Conservation (phyloP, 2,329 filamentous ascomycete species). For the Penicillium sp. region DNA sequence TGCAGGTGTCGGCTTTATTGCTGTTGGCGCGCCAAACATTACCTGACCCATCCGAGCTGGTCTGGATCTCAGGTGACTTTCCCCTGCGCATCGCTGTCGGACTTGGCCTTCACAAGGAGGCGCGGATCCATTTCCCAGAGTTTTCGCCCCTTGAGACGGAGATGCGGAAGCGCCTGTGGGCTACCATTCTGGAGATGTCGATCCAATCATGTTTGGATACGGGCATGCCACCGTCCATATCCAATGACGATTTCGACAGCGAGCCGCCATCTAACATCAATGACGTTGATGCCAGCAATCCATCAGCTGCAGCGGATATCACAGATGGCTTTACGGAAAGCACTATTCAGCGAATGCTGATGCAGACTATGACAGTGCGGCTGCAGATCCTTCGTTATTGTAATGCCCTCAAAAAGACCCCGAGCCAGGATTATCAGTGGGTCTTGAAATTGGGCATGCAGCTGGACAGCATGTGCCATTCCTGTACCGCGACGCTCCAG, state of each 20-base stretch:
- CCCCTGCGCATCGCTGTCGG: background rate
- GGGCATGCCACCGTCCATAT: constrained; percentile 31
- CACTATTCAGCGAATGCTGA: background rate
- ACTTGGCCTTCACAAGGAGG: background rate
- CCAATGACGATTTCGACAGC: constrained; percentile 35
- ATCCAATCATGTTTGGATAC: constrained; percentile 34
- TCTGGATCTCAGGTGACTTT: background rate
- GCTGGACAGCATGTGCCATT: background rate
- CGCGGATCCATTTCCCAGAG: background rate
- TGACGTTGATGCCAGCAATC: constrained; percentile 12
- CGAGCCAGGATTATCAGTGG: background rate
- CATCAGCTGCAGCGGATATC: too few species aligned
- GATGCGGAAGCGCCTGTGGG: constrained; percentile 35
- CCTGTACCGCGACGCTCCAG: too few species aligned
- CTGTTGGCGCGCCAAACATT: background rate
- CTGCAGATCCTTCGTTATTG: background rate
- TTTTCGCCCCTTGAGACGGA: constrained; percentile 14
- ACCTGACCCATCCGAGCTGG: background rate
- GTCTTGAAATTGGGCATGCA: background rate
- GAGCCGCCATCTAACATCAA: constrained; percentile 23
- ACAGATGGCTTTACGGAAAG: background rate
- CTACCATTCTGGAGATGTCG: constrained; percentile 37
- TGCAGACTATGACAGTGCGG: background rate
- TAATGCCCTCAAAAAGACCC: background rate
- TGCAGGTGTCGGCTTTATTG: background rate